Evolutionary conservation across 305 asterid genomes (phyloP).

Genomic region (Fraxinus albicans): DNA sequence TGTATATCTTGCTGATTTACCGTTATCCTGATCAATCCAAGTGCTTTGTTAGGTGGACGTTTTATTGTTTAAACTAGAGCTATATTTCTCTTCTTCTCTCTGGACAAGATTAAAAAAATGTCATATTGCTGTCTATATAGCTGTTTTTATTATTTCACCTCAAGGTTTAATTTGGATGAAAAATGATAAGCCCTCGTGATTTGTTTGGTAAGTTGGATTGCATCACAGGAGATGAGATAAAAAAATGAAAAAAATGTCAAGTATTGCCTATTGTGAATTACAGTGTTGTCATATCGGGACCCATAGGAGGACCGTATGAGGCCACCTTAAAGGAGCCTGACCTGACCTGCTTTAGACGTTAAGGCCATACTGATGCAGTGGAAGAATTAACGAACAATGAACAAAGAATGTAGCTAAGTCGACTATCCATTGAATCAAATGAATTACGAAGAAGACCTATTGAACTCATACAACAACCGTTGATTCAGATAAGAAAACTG

Average conservation of each 20-base stretch:
- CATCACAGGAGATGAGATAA: not conserved
- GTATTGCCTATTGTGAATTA: not conserved
- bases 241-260: not conserved
- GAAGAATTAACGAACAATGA: not conserved
- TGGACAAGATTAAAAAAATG: not conserved
- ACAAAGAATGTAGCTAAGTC: not conserved
- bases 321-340: not conserved
- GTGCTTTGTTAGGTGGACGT: not conserved
- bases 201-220: not conserved
- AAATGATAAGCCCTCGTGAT: not conserved
- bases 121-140: not conserved
- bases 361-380: not conserved
- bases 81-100: not conserved
- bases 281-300: not conserved
- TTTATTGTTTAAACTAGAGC: not conserved
- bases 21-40: not conserved
- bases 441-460: not conserved
- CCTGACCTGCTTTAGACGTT: not conserved
- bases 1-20: not conserved
- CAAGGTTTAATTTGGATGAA: not conserved
- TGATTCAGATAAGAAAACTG: not conserved
- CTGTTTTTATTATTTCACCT: not conserved
- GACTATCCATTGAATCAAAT: not conserved
- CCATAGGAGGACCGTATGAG: not conserved
- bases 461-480: not conserved